Conservation (phyloP, 768 basidiomycete species). For the Lactifluus echinatus region DNA sequence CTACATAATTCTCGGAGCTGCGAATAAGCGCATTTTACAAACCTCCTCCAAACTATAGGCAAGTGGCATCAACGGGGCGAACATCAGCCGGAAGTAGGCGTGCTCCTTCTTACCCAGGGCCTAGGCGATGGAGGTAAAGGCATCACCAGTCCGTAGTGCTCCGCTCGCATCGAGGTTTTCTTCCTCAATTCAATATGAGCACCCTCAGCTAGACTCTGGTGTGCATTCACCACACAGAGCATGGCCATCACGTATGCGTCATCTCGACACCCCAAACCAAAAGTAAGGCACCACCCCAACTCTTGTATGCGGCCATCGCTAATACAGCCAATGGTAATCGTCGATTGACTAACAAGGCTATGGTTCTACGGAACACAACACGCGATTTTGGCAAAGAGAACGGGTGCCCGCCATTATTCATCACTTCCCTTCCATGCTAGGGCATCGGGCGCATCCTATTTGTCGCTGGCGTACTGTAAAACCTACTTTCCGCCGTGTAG, state of each 20-base stretch:
- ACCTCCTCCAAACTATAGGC: constrained; percentile 22
- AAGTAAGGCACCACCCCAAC: constrained; percentile 33
- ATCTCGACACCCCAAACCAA: constrained; percentile 42
- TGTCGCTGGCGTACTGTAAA: no score
- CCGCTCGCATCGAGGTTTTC: background rate
- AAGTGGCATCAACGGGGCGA: constrained; percentile 34
- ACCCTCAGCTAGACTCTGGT: constrained; percentile 65
- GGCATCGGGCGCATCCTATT: background rate
- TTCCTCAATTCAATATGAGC: background rate
- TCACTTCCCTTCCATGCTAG: constrained; percentile 41
- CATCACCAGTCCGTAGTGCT: constrained; percentile 1
- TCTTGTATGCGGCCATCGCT: background rate
- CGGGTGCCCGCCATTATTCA: constrained; percentile 38
- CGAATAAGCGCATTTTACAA: background rate
- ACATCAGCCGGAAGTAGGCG: constrained; percentile 46
- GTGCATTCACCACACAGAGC: constrained; percentile 73
- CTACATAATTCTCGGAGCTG: background rate
- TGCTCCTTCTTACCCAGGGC: constrained; percentile 52
- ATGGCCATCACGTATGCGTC: constrained; percentile 75
- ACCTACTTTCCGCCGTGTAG: background rate
- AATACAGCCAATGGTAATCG: background rate
- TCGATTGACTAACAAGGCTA: constrained; percentile 28
- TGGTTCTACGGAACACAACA: constrained; percentile 28
- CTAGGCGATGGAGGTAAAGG: constrained; percentile 24
- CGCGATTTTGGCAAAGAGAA: constrained; percentile 14